These are phyloP conservation scores for Boletus edulis DNA, from an alignment of 768 basidiomycete genomes.

Conservation along the genomic window DNA sequence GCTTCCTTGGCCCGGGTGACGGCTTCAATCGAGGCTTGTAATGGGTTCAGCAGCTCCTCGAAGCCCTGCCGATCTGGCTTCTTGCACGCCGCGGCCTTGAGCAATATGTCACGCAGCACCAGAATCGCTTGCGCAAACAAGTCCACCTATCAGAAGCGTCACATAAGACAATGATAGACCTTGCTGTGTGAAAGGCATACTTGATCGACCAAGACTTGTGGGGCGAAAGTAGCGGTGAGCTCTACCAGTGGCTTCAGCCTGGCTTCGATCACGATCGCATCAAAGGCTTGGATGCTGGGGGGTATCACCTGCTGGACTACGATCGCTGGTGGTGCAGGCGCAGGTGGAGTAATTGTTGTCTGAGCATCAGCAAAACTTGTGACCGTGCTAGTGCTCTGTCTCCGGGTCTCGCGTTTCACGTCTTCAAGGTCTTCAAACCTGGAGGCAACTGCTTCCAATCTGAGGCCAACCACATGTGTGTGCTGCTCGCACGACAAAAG, in stretches of 20 bases:
- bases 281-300: conserved; percentile 66
- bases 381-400: conserved; percentile 32
- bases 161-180: conserved; percentile 2
- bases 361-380: conserved; percentile 24
- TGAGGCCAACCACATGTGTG: conserved; percentile 28
- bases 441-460: conserved; percentile 90
- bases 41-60: conserved; percentile 58
- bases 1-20: conserved; percentile 83
- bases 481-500: conserved; percentile 4
- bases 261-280: conserved; percentile 68
- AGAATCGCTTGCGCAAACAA: conserved; percentile 66
- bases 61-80: conserved; percentile 70
- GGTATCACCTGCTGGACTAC: conserved; percentile 44
- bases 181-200: conserved; percentile 42
- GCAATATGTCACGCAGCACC: conserved; percentile 67
- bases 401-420: conserved; percentile 21
- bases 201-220: conserved; percentile 70
- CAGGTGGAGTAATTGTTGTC: conserved; percentile 29
- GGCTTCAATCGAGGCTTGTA: conserved; percentile 69
- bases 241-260: conserved; percentile 73
- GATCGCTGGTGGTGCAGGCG: conserved; percentile 37
- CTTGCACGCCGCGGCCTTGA: conserved; percentile 66
- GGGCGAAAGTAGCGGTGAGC: conserved; percentile 68
- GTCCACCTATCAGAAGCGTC: conserved; percentile 47
- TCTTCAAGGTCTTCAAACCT: conserved; percentile 93